phyloP scores from a whole-genome alignment of 163 green algal genomes.

The Dunaliella salina region DNA sequence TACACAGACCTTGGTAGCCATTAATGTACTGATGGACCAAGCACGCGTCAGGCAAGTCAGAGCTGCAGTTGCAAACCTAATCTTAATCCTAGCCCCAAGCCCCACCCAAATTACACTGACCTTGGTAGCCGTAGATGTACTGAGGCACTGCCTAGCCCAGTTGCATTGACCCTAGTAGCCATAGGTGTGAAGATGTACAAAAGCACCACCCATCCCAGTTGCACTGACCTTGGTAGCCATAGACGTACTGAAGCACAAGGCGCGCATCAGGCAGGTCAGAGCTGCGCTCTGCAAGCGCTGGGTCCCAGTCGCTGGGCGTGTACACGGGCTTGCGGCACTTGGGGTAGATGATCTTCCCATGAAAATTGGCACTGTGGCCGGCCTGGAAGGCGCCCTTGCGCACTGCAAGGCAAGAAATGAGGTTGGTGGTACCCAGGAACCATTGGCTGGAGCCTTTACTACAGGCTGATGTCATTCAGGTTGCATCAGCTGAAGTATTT shows the following conservation, averaged over 20 bases:
- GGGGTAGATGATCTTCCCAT: slow-evolving; percentile 61
- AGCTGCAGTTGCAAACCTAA: no score
- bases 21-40: background rate
- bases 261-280: slow-evolving; percentile 47
- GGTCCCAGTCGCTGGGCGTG: slow-evolving; percentile 56
- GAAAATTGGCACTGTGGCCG: slow-evolving; percentile 43
- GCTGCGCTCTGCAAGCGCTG: slow-evolving; percentile 37
- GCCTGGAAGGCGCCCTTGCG: slow-evolving; percentile 52
- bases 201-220: background rate
- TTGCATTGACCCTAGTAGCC: background rate
- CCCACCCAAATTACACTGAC: slow-evolving; percentile 11
- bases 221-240: slow-evolving; percentile 54
- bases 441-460: no score
- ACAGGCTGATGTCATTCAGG: no score
- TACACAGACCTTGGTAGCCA: no score
- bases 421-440: no score
- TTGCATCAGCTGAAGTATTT: no score
- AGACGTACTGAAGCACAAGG: slow-evolving; percentile 63
- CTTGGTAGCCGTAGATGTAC: slow-evolving; percentile 10
- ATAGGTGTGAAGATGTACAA: background rate
- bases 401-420: slow-evolving; percentile 22
- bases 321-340: slow-evolving; percentile 52
- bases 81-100: no score
- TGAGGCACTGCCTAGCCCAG: no score
- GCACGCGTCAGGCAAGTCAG: no score